Evolutionary conservation across 768 basidiomycete genomes (phyloP), one percentile per base, ranked within the genome.

Genomic region (Thelephora ganbajun): DNA sequence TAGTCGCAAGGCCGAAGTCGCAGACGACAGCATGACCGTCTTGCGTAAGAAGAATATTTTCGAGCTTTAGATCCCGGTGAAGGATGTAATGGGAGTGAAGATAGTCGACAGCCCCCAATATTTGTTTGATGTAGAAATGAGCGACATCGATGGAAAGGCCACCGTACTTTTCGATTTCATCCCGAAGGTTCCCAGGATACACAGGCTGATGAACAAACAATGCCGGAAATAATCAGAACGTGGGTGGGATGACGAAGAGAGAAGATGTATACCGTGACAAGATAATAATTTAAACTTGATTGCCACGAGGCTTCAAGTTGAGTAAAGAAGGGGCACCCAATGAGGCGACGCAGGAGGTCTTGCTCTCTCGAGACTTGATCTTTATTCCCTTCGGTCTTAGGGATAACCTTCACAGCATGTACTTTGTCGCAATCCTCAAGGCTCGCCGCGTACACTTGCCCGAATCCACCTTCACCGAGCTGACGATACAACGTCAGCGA

Each of bases 51-150:
- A 77, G 61, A 45, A 77, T 59, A 56, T 77, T 77, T 52, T 77
- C 74, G 3, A 71, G 71, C 56, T 73, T 77, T 43, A 77, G 64
- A 56, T 77, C 74, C 43, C 74, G 69, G 53, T 75, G 74, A n/a
- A 76, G 64, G 52, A 77, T 70, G 30, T 74, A 67, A 48, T 74
- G 72, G 14, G 73, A 69, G 53, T 77, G 74, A 54, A 74, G 71
- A 58, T 71, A 75, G 55, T 41, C 39, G 16, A 41, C 39, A 18
- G 18, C 39, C 7, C 39, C 16, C 16, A 41, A 18, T 16, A 41
- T 41, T 16, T 41, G 39, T 41, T 16, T 22, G 18, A 41, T 41
- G 39, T 41, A 41, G 39, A 41, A 41, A 11, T 22, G 39, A 41
- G 39, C 39, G 12, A 18, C 39, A 22, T 41, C 39, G 14, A 22